Evolutionary conservation across 352 stramenopile genomes (phyloP), one percentile per base, ranked within the genome.

Genomic region (Globisporangium megalacanthum): DNA sequence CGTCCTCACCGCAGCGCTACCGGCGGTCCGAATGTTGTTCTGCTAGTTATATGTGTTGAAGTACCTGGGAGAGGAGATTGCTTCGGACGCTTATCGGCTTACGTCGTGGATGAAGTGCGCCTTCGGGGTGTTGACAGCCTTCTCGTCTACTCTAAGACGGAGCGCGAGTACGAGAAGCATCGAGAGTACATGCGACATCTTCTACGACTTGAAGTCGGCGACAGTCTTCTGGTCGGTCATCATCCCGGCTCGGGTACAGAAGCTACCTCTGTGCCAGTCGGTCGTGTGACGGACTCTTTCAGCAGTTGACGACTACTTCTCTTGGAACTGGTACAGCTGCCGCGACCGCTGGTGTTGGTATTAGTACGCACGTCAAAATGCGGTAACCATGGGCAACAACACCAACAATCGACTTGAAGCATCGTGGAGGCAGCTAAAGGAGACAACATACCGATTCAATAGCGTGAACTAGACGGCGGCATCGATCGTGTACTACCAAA

Each of bases 21-120:
- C 62, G 0, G 22, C 55, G 6, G 62, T 45, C 0, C 49, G 20
- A 0, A 25, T 73, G 1, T 36, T 74, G 0, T 15, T 77, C 0
- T 74, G 59, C 29, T 54, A 74, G n/a, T 74, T 71, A 35, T 63
- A 70, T 20, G 62, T 68, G 0, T 36, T 73, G 0, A 71, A 69
- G 36, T 66, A 57, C 17, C 42, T 70, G 0, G 41, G 48, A 8
- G 47, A 64, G 22, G 56, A 63, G n/a, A 52, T 75, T 17, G 41
- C 50, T 6, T 39, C 41, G 3, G n/a, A 58, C 2, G 39, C 60
- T 0, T 69, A 71, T 44, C 29, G 53, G 1, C 62, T 70, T 5
- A 51, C n/a, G 2, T 1, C 60, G 6, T 70, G 57, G 58, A 56
- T 65, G 37, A 66, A 69, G 11, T 67, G 4, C 57, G 58, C 7